Evolutionary conservation across 257 asterid species (phyloP).

Genomic region (Scutellaria minor): DNA sequence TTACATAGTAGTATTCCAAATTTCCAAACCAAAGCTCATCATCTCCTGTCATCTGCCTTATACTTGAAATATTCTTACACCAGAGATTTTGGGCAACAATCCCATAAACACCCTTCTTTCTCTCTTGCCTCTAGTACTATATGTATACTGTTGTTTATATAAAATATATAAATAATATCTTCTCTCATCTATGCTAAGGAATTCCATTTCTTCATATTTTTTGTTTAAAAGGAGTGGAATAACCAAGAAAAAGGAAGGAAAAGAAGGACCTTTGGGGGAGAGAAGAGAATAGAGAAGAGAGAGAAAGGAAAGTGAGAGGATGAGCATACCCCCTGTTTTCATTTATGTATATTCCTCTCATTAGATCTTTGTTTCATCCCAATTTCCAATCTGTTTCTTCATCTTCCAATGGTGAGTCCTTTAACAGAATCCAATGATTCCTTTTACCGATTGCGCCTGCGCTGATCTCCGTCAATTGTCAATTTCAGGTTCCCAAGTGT

Average conservation of each 20-base stretch:
- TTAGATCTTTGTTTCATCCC: slow-evolving; percentile 46
- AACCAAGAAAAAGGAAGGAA: slow-evolving; percentile 54
- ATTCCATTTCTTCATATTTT: slow-evolving; percentile 55
- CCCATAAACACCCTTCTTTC: slow-evolving; percentile 36
- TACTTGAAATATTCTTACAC: slow-evolving; percentile 57
- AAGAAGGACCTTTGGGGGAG: slow-evolving; percentile 55
- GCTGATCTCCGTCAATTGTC: slow-evolving; percentile 39
- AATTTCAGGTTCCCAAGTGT: slow-evolving; percentile 34
- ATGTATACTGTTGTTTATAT: not conserved
- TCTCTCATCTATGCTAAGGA: slow-evolving; percentile 49
- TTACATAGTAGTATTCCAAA: not conserved
- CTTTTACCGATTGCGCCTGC: slow-evolving; percentile 19
- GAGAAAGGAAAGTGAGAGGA: slow-evolving; percentile 52
- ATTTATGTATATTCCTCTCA: slow-evolving; percentile 43
- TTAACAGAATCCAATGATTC: not conserved
- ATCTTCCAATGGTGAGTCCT: slow-evolving; percentile 37
- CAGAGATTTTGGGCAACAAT: slow-evolving; percentile 52
- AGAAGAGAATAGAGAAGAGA: slow-evolving; percentile 34
- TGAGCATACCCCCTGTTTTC: slow-evolving; percentile 46
- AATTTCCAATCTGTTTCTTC: slow-evolving; percentile 41
- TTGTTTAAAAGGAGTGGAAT: slow-evolving; percentile 58
- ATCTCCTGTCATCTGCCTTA: slow-evolving; percentile 48
- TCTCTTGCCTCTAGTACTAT: slow-evolving; percentile 17
- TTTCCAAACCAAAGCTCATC: slow-evolving; percentile 32
- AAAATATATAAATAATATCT: slow-evolving; percentile 45